Base-by-base conservation (phyloP, 768 basidiomycete species). In the Astraeus odoratus region DNA sequence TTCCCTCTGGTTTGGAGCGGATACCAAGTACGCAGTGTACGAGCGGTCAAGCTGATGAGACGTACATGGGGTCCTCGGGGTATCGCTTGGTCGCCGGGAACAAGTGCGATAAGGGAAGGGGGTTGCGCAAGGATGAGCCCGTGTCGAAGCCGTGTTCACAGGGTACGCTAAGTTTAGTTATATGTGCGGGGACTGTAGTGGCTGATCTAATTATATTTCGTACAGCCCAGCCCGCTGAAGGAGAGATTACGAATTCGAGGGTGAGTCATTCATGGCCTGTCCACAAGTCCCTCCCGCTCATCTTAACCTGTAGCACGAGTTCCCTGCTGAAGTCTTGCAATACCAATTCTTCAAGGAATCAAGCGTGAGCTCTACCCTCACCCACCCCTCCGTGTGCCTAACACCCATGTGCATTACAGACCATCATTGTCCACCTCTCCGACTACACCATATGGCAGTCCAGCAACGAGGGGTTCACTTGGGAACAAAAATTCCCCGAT, bases 51-150 rank as follows among this genome's bases (percentile, higher is more conserved):
- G 65, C 75, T 0, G 70, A 76, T 5, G 71, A 84, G 50, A 78
- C 58, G 6, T 99, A 91, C 59, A 56, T 74, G 59, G 96, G 96
- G 0, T 97, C 94, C 0, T 91, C 88, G 16, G 96, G 96, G 0
- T 99, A 81, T 61, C 75, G 93, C 25, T 80, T 83, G 58, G 90
- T 99, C 47, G 93, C 96, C 3, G 95, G 95, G 0, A 86, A 99
- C 57, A 86, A 83, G 0, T 99, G 96, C 58, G 73, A 72, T 29
- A 72, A 72, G n/a, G 52, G 59, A 3, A 51, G 52, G 10, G 91
- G 87, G 2, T 42, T 70, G 16, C 67, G 73, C 56, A 87, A 86
- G 67, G 95, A 96, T 54, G 70, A 76, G 10, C 70, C 64, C 25
- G 67, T 85, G 0, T 56, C 72, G 52, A 97, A 95, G 70, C 66